Evolutionary conservation across 148 eudicot species (phyloP).

Genomic region (Silene conica): DNA sequence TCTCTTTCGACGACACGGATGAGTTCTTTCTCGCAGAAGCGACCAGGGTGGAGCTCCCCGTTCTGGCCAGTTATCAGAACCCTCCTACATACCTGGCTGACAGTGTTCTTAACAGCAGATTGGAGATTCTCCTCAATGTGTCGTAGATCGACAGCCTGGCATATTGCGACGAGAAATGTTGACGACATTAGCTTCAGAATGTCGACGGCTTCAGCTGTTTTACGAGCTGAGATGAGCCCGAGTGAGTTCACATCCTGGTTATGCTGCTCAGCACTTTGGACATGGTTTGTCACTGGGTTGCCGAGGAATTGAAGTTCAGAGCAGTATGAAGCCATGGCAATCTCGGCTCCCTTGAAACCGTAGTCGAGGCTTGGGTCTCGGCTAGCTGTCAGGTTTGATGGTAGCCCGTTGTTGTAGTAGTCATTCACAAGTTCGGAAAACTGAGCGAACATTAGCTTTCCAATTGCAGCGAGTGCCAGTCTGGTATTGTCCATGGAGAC

Average conservation of each 20-base stretch:
- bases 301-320: constrained; percentile 75
- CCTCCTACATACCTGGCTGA: constrained; percentile 54
- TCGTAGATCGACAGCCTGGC: constrained; percentile 76
- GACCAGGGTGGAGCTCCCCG: constrained; percentile 74
- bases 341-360: constrained; percentile 81
- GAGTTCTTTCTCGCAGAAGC: constrained; percentile 73
- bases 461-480: constrained; percentile 73
- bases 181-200: constrained; percentile 76
- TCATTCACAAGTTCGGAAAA: constrained; percentile 80
- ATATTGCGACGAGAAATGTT: constrained; percentile 56
- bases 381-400: constrained; percentile 75
- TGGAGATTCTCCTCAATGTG: constrained; percentile 72
- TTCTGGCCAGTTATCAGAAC: constrained; percentile 55
- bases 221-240: constrained; percentile 72
- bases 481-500: constrained; percentile 85
- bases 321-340: constrained; percentile 90
- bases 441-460: constrained; percentile 79
- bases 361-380: constrained; percentile 82
- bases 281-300: constrained; percentile 84
- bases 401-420: constrained; percentile 78
- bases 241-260: constrained; percentile 90
- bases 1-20: constrained; percentile 66
- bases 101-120: constrained; percentile 53
- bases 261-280: constrained; percentile 87
- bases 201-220: constrained; percentile 74